phyloP scores from a whole-genome alignment of 352 stramenopile species.

The Phytophthora citrophthora region DNA sequence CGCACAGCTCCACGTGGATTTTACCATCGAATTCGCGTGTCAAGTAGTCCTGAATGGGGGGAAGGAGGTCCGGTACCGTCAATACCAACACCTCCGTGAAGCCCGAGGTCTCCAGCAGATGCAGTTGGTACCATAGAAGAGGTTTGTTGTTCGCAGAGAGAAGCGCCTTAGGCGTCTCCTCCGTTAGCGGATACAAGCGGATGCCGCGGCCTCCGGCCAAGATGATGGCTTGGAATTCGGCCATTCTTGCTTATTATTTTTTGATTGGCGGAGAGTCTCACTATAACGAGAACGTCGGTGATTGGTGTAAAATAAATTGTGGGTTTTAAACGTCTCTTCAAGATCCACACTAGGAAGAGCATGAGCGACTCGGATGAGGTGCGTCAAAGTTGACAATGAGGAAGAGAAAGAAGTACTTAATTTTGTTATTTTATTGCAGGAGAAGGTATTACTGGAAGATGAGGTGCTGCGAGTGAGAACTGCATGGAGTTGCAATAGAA shows the following conservation, averaged over 20 bases:
- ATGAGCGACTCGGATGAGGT: conserved; percentile 73
- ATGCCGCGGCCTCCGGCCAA: conserved; percentile 80
- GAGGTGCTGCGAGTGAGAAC: conserved; percentile 34
- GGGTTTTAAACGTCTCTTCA: conserved; percentile 10
- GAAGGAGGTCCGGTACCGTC: conserved; percentile 61
- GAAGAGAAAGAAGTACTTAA: background rate
- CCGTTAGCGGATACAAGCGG: conserved; percentile 79
- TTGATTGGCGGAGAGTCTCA: background rate
- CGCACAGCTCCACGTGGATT: conserved; percentile 76
- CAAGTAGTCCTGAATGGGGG: conserved; percentile 79
- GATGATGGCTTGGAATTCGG: conserved; percentile 88
- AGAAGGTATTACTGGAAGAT: conserved; percentile 52
- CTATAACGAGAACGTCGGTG: too few relatives aligned
- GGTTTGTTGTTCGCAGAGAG: conserved; percentile 68
- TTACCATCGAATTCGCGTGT: conserved; percentile 83
- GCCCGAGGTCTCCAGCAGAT: conserved; percentile 78
- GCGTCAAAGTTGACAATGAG: background rate
- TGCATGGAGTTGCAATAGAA: conserved; percentile 1
- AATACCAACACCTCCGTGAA: conserved; percentile 83
- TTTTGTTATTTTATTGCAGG: conserved; percentile 23
- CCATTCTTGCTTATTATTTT: conserved; percentile 41
- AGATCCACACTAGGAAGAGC: conserved; percentile 14
- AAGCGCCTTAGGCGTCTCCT: conserved; percentile 79
- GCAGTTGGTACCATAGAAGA: conserved; percentile 84
- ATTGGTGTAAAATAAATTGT: background rate